Evolutionary conservation across 2,329 filamentous ascomycete species (phyloP).

Genomic region (Trichophyton rubrum): DNA sequence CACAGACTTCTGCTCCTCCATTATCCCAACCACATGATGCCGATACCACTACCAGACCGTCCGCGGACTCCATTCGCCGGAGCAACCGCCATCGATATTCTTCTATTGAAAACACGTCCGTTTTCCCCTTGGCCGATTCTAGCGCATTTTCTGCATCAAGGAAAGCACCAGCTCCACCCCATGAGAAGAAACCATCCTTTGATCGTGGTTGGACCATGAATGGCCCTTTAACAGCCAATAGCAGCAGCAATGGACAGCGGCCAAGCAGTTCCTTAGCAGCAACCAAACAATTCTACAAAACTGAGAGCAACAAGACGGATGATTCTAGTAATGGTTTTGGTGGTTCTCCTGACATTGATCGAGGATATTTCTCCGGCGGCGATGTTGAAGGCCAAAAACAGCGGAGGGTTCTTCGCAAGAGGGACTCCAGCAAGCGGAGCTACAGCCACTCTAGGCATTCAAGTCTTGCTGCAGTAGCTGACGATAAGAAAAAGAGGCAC

Average conservation of each 20-base stretch:
- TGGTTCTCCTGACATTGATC: slow-evolving; percentile 55
- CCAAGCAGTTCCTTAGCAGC: slow-evolving; percentile 24
- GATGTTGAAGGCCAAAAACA: slow-evolving; percentile 61
- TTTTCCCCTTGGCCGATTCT: slow-evolving; percentile 15
- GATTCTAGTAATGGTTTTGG: slow-evolving; percentile 4
- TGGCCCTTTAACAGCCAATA: slow-evolving; percentile 16
- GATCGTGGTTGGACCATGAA: slow-evolving; percentile 48
- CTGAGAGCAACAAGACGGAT: slow-evolving; percentile 13
- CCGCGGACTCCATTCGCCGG: slow-evolving; percentile 68
- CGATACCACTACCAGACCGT: slow-evolving; percentile 45
- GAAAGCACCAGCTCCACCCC: slow-evolving; percentile 23
- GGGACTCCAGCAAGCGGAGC: slow-evolving; percentile 32
- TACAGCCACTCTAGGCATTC: slow-evolving; percentile 54
- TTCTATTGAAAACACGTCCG: slow-evolving; percentile 58
- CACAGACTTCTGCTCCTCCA: slow-evolving; percentile 28
- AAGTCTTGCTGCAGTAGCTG: slow-evolving; percentile 48
- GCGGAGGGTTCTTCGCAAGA: slow-evolving; percentile 70
- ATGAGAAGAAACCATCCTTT: slow-evolving; percentile 47
- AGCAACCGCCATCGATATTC: slow-evolving; percentile 80
- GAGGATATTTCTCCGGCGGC: slow-evolving; percentile 86
- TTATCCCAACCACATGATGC: slow-evolving; percentile 31
- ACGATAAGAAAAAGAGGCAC: slow-evolving; percentile 61
- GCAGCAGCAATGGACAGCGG: slow-evolving; percentile 22
- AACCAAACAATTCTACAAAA: slow-evolving; percentile 12
- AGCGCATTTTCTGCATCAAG: slow-evolving; percentile 16